Evolutionary conservation across 2,329 filamentous ascomycete genomes (phyloP), one percentile per base, ranked within the genome.

Genomic region (Phyllosticta citribraziliensis): DNA sequence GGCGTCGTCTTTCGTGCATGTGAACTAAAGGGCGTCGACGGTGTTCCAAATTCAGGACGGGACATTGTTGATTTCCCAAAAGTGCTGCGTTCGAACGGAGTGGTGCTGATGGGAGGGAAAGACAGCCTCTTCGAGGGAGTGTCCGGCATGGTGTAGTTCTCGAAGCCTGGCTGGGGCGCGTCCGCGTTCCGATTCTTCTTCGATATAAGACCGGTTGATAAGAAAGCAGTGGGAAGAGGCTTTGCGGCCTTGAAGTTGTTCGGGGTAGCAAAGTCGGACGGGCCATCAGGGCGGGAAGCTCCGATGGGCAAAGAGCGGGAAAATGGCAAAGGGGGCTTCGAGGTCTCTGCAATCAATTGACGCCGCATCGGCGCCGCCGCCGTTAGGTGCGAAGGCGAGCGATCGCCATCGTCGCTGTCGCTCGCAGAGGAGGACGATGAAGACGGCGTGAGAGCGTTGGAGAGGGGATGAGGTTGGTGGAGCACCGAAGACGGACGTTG

Each of bases 91-190:
- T 69, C 70, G 51, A 70, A 68, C 5, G 70, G 63, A 12, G 80
- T 79, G 22, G 81, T 76, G 40, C 76, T 75, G 56, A 73, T 83
- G 83, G 57, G 88, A 84, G 67, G 88, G 80, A 75, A 92, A 84
- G 62, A 87, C 77, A 88, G 86, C 70, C 94, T 91, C 78, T 97
- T 99, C 75, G 94, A 97, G 1, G 94, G 94, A 1, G 94, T 99
- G 70, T 97, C 94, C 0, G 94, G 93, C 80, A 96, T 92, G 30
- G 84, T 78, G 70, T 87, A 85, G 73, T 81, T 82, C 27, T 76
- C 76, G 24, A 77, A 78, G 47, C 78, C 74, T 58, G 73, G 74
- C 66, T 77, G 75, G 69, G 78, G 75, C 57, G 90, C 83, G 66
- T 97, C 90, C 0, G 87, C 83, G 71, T 79, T 76, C 62, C 89